These are phyloP conservation scores for Huntiella decipiens DNA, from an alignment of 2,329 filamentous ascomycete genomes.

Conservation along the genomic window DNA sequence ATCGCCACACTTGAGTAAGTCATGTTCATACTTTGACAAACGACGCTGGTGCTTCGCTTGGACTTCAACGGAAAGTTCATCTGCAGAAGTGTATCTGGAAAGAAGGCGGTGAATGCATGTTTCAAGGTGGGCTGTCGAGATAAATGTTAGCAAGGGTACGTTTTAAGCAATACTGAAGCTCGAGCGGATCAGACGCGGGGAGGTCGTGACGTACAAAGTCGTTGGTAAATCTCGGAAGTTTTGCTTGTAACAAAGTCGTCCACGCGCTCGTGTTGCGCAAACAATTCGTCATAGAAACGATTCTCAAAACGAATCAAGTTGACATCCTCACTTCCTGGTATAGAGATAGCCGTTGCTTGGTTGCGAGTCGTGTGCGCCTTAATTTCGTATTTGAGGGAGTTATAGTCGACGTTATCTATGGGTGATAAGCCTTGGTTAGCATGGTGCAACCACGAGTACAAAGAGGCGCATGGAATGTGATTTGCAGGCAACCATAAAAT, in stretches of 20 bases:
- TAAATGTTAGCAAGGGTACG: not conserved
- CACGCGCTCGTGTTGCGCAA: constrained; percentile 56
- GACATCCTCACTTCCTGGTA: constrained; percentile 49
- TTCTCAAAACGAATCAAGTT: constrained; percentile 46
- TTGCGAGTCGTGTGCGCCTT: constrained; percentile 58
- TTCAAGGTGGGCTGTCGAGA: constrained; percentile 27
- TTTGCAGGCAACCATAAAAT: too few species aligned
- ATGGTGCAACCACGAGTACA: not conserved
- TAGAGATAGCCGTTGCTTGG: constrained; percentile 50
- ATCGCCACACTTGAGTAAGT: constrained; percentile 40
- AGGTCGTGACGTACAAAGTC: constrained; percentile 36
- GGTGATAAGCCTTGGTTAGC: not conserved
- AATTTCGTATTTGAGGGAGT: constrained; percentile 69
- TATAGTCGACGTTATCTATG: constrained; percentile 73
- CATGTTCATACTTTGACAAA: constrained; percentile 34
- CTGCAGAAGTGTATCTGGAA: constrained; percentile 21
- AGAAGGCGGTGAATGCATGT: constrained; percentile 28
- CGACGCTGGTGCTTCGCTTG: constrained; percentile 27
- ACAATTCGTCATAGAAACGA: constrained; percentile 51
- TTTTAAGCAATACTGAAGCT: not conserved
- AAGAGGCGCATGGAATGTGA: not conserved
- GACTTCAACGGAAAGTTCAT: not conserved
- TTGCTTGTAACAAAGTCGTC: constrained; percentile 66
- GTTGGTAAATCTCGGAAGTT: constrained; percentile 53
- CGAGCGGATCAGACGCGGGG: not conserved